Evolutionary conservation across 208 protist species (phyloP).

Genomic region (Lotmaria passim): DNA sequence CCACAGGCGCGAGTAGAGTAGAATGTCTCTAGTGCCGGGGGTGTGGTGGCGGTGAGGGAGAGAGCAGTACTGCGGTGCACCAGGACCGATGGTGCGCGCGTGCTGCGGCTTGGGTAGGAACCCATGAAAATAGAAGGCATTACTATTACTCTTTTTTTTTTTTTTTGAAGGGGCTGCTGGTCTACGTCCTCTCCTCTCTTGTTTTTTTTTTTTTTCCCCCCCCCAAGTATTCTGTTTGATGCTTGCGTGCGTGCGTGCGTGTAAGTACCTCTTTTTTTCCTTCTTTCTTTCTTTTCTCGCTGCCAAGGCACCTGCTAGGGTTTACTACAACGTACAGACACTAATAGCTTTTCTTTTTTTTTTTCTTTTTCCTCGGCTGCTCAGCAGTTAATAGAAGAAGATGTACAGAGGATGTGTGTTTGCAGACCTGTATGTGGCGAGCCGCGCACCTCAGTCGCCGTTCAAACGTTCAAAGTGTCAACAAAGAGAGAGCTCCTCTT

Average conservation of each 20-base stretch:
- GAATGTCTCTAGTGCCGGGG: slow-evolving; percentile 4
- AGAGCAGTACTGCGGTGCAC: not conserved
- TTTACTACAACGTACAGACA: too few species aligned
- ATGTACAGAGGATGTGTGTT: too few species aligned
- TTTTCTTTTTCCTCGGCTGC: too few species aligned
- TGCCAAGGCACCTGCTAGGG: too few species aligned
- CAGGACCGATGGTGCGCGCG: slow-evolving; percentile 1
- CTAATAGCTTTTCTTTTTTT: too few species aligned
- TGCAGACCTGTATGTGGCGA: too few species aligned
- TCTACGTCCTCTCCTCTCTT: slow-evolving; percentile 8
- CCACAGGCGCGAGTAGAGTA: not conserved
- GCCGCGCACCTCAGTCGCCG: too few species aligned
- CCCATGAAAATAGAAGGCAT: slow-evolving; percentile 17
- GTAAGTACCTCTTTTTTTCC: not conserved
- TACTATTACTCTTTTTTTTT: not conserved
- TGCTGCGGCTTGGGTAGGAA: slow-evolving; percentile 1
- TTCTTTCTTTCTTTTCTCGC: too few species aligned
- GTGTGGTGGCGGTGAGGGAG: not conserved
- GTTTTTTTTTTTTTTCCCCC: not conserved
- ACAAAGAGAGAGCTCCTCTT: too few species aligned
- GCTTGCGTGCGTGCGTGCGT: not conserved
- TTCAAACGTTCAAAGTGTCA: too few species aligned
- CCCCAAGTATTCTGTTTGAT: not conserved
- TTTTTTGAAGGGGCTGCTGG: not conserved
- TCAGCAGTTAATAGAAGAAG: too few species aligned